Evolutionary conservation across 2,329 filamentous ascomycete genomes (phyloP).

Genomic region (Hymenoscyphus albidus): DNA sequence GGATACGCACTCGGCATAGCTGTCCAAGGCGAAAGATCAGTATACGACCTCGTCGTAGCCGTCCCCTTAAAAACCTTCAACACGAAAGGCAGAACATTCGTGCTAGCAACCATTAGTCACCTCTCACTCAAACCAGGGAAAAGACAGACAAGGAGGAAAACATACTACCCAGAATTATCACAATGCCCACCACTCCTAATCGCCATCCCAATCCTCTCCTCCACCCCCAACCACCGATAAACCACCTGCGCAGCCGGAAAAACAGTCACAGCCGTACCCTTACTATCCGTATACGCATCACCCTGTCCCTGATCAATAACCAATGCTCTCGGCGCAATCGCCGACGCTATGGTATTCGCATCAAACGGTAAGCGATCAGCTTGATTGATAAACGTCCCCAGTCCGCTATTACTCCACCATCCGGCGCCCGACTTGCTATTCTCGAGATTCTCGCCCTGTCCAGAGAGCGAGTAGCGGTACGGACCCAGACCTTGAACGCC

Average conservation of each 20-base stretch:
- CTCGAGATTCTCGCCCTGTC: conserved; percentile 41
- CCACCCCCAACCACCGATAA: conserved; percentile 35
- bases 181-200: conserved; percentile 46
- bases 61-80: conserved; percentile 45
- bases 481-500: conserved; percentile 37
- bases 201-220: conserved; percentile 41
- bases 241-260: conserved; percentile 36
- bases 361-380: conserved; percentile 35
- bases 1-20: conserved; percentile 45
- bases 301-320: conserved; percentile 36
- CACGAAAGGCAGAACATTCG: conserved; percentile 46
- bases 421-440: conserved; percentile 37
- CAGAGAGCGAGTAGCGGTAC: conserved; percentile 40
- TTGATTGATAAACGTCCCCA: conserved; percentile 36
- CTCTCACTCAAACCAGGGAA: not conserved
- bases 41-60: conserved; percentile 44
- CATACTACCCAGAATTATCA: conserved; percentile 46
- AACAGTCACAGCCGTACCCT: conserved; percentile 41
- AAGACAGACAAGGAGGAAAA: conserved; percentile 12
- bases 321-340: conserved; percentile 35
- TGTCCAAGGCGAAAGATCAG: conserved; percentile 42
- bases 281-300: conserved; percentile 46
- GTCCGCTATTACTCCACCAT: conserved; percentile 36
- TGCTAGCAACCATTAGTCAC: conserved; percentile 27
- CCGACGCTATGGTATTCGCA: conserved; percentile 37